These are phyloP conservation scores for Aspergillus ochraceoroseus DNA, from an alignment of 2,329 filamentous ascomycete species.

Conservation along the genomic window DNA sequence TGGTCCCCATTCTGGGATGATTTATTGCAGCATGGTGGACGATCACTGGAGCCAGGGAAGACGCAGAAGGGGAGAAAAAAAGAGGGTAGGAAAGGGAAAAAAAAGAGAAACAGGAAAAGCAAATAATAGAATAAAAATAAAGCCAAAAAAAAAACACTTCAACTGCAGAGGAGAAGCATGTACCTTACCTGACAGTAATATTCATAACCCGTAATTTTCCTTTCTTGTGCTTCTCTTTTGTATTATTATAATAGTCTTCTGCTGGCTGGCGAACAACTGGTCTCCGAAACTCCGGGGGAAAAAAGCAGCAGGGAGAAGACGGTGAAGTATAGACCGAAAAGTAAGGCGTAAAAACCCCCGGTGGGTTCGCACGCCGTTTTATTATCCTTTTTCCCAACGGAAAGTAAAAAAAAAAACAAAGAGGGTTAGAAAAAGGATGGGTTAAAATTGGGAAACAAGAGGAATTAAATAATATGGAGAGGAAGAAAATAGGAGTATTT, in stretches of 20 bases:
- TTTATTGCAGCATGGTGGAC: slow-evolving; percentile 38
- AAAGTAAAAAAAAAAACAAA: slow-evolving; percentile 4
- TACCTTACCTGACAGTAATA: slow-evolving; percentile 21
- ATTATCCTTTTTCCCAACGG: slow-evolving; percentile 12
- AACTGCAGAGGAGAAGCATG: slow-evolving; percentile 1
- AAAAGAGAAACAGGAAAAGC: slow-evolving; percentile 9
- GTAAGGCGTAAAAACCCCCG: slow-evolving; percentile 23
- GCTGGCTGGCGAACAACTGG: background rate
- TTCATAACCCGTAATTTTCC: slow-evolving; percentile 11
- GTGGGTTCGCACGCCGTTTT: slow-evolving; percentile 14
- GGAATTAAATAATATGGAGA: no score
- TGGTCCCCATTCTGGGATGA: slow-evolving; percentile 31
- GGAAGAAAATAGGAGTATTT: no score
- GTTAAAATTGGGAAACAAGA: no score
- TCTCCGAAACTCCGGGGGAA: slow-evolving; percentile 6
- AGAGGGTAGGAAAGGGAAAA: slow-evolving; percentile 15
- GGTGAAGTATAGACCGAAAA: slow-evolving; percentile 28
- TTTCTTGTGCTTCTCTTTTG: slow-evolving; percentile 3
- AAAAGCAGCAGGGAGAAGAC: slow-evolving; percentile 19
- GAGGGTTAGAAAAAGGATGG: background rate
- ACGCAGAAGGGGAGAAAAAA: no score
- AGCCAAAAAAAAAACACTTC: slow-evolving; percentile 9
- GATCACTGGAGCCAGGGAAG: slow-evolving; percentile 33
- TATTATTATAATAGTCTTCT: background rate
- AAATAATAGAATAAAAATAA: slow-evolving; percentile 4